Evolutionary conservation across 2,329 filamentous ascomycete species (phyloP).

Genomic region (Apiospora kogelbergensis): DNA sequence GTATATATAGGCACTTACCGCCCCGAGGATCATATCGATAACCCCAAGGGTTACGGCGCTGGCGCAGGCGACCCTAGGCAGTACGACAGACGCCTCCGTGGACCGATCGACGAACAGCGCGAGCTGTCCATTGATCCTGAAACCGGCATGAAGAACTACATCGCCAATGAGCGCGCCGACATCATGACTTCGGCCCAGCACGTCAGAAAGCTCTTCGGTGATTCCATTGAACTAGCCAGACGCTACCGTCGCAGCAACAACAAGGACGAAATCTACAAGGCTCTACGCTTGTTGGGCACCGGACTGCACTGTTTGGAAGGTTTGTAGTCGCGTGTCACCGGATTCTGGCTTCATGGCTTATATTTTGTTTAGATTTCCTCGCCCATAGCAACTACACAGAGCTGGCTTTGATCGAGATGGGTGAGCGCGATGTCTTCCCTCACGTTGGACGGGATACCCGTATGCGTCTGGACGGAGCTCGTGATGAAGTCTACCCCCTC

Average conservation of each 20-base stretch:
- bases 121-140: slow-evolving; percentile 78
- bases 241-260: slow-evolving; percentile 65
- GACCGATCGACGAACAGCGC: slow-evolving; percentile 72
- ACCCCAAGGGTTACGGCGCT: slow-evolving; percentile 81
- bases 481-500: slow-evolving; percentile 70
- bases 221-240: slow-evolving; percentile 78
- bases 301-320: slow-evolving; percentile 86
- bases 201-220: slow-evolving; percentile 70
- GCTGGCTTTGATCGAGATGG: slow-evolving; percentile 82
- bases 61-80: slow-evolving; percentile 75
- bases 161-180: slow-evolving; percentile 75
- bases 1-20: slow-evolving; percentile 62
- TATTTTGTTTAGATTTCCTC: slow-evolving; percentile 64
- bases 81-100: slow-evolving; percentile 79
- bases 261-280: slow-evolving; percentile 82
- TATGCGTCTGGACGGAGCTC: slow-evolving; percentile 67
- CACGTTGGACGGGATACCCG: slow-evolving; percentile 78
- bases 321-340: slow-evolving; percentile 28
- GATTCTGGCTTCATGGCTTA: slow-evolving; percentile 12
- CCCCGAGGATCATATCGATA: slow-evolving; percentile 81
- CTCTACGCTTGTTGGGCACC: slow-evolving; percentile 81
- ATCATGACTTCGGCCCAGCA: slow-evolving; percentile 83
- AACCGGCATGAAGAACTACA: slow-evolving; percentile 89
- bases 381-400: slow-evolving; percentile 94
- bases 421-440: slow-evolving; percentile 78